Evolutionary conservation across 2,329 filamentous ascomycete species (phyloP), one percentile per base, ranked within the genome.

Genomic region (Cladosporium sp.): DNA sequence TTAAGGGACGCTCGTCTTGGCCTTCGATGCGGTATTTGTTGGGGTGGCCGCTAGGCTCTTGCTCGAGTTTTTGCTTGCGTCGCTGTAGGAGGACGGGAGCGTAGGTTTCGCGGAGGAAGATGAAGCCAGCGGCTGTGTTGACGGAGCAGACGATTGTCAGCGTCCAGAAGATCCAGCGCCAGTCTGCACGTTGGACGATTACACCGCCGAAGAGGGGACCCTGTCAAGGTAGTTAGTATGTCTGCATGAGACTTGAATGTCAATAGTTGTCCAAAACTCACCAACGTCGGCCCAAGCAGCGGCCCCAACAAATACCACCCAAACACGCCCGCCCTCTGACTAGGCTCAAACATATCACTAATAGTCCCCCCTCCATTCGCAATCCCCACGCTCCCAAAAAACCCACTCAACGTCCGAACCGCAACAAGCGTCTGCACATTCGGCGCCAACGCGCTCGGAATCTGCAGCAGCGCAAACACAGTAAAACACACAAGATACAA

Each of bases 341-440:
- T 76, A 0, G 81, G 79, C 26, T 76, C 69, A 64, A 83, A 85
- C 81, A 84, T 84, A 62, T 84, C 83, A 57, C 74, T 78, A n/a
- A 84, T 81, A 0, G 80, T 83, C 1, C 82, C 82, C 7, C 83
- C 83, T 1, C 83, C 83, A 70, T 83, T 84, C 0, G 82, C 80
- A 56, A 84, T 80, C 0, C 80, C 81, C 0, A 84, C 79, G 67
- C 78, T 81, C 1, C 82, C 82, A 69, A 83, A 84, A 72, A 84
- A 83, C 5, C 82, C 82, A 2, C 79, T 71, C 4, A 84, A 65
- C 2, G 80, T 81, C 43, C 82, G 75, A 49, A 83, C 74, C 1
- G 75, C 76, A 46, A 84, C 80, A 16, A 84, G 68, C 2, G 75
- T 76, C 21, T 65, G 76, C 21, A 83, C 79, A 64, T 84, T 84